Evolutionary conservation across 2,329 filamentous ascomycete species (phyloP).

Genomic region (Aspergillus brunneoviolaceus): DNA sequence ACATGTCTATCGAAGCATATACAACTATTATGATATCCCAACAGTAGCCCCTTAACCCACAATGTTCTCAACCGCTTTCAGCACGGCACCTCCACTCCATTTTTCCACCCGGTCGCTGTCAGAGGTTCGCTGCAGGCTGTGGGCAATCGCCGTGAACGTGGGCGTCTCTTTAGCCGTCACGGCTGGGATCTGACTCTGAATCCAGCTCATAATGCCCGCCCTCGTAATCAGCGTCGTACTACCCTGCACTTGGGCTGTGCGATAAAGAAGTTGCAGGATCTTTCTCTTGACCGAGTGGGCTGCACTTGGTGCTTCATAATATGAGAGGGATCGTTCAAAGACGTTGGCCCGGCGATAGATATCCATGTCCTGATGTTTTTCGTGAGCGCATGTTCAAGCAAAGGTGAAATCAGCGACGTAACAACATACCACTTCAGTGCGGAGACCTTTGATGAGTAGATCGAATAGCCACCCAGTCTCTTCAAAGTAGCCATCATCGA

Average conservation of each 20-base stretch:
- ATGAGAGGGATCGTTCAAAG: conserved; percentile 71
- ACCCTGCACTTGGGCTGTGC: conserved; percentile 67
- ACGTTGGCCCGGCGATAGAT: conserved; percentile 58
- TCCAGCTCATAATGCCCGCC: conserved; percentile 72
- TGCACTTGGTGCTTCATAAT: conserved; percentile 68
- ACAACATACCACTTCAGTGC: conserved; percentile 53
- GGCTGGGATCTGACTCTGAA: conserved; percentile 59
- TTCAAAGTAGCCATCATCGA: conserved; percentile 70
- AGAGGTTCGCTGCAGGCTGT: conserved; percentile 62
- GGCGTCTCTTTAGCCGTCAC: conserved; percentile 45
- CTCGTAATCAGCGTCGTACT: conserved; percentile 79
- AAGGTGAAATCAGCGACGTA: neutral
- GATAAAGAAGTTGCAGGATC: conserved; percentile 62
- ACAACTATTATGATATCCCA: conserved; percentile 4
- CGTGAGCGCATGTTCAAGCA: conserved; percentile 13
- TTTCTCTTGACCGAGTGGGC: conserved; percentile 60
- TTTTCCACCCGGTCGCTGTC: conserved; percentile 63
- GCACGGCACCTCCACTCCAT: conserved; percentile 62
- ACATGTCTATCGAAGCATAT: neutral
- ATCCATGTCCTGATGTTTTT: conserved; percentile 43
- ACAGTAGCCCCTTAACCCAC: conserved; percentile 7
- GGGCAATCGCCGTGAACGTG: conserved; percentile 57
- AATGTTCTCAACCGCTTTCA: conserved; percentile 29
- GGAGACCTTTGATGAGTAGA: conserved; percentile 66
- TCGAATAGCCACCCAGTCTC: conserved; percentile 74